Conservation (phyloP, 169 alveolate species). For the Plasmodium yoelii region DNA sequence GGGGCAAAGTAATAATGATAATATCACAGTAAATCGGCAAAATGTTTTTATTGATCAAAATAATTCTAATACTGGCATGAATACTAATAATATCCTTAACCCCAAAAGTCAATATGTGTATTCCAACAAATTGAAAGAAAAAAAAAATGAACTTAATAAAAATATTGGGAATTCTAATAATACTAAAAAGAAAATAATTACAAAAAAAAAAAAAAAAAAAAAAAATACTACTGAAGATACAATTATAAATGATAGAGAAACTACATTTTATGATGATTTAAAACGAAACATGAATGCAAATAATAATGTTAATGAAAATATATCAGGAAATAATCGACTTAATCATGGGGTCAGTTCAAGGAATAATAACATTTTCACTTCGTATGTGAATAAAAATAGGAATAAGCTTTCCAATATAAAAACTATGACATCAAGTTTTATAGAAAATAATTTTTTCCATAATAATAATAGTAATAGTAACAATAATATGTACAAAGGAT, state of each 20-base stretch:
- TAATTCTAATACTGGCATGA: too few relatives aligned
- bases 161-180: not conserved
- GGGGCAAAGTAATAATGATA: too few relatives aligned
- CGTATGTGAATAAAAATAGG: not conserved
- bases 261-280: not conserved
- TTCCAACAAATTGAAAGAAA: not conserved
- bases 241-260: slow-evolving; percentile 29
- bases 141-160: slow-evolving; percentile 2
- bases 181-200: slow-evolving; percentile 18
- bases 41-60: too few relatives aligned
- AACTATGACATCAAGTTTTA: not conserved
- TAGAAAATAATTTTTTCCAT: not conserved
- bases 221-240: slow-evolving; percentile 26
- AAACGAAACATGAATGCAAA: not conserved
- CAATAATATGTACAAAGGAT: not conserved
- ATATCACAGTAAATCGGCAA: too few relatives aligned
- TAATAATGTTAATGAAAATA: too few relatives aligned
- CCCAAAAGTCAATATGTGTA: too few relatives aligned
- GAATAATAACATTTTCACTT: not conserved
- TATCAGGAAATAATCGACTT: too few relatives aligned
- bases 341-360: not conserved
- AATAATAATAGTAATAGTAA: not conserved
- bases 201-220: slow-evolving; percentile 40
- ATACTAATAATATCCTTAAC: too few relatives aligned
- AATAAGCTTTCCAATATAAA: slow-evolving; percentile 1